These are phyloP conservation scores for Cucumis melo DNA, from an alignment of 306 rosid species.

Conservation along the genomic window DNA sequence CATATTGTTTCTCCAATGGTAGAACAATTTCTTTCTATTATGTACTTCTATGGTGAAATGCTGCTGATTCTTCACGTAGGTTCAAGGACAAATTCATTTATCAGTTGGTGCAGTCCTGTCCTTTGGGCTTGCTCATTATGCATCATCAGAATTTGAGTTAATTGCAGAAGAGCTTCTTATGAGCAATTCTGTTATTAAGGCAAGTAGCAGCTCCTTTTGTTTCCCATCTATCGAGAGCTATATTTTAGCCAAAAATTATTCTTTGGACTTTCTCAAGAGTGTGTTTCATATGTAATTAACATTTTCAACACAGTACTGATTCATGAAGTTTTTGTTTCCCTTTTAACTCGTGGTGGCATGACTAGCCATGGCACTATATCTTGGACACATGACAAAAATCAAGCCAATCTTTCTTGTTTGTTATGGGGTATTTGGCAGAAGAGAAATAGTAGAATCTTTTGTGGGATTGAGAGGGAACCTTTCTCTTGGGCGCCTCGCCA, in stretches of 20 bases:
- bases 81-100: constrained; percentile 77
- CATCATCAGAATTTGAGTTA: constrained; percentile 86
- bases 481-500: no score
- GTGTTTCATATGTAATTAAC: neutral
- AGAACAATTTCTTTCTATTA: neutral
- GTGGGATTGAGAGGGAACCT: no score
- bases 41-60: neutral
- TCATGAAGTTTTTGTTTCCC: neutral
- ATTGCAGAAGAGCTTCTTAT: constrained; percentile 99
- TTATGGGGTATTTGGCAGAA: no score
- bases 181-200: constrained; percentile 90
- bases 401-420: no score
- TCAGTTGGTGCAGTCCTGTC: constrained; percentile 55
- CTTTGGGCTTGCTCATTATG: constrained; percentile 87
- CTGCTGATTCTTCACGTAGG: constrained; percentile 31
- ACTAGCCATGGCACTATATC: neutral
- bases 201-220: constrained; percentile 17
- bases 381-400: no score
- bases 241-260: neutral
- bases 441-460: no score
- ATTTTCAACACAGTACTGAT: neutral
- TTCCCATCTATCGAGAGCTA: neutral
- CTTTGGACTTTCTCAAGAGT: neutral
- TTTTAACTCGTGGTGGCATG: neutral
- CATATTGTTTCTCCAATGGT: constrained; percentile 4